Conservation (phyloP, 768 basidiomycete genomes). For the Tylopilus felleus region DNA sequence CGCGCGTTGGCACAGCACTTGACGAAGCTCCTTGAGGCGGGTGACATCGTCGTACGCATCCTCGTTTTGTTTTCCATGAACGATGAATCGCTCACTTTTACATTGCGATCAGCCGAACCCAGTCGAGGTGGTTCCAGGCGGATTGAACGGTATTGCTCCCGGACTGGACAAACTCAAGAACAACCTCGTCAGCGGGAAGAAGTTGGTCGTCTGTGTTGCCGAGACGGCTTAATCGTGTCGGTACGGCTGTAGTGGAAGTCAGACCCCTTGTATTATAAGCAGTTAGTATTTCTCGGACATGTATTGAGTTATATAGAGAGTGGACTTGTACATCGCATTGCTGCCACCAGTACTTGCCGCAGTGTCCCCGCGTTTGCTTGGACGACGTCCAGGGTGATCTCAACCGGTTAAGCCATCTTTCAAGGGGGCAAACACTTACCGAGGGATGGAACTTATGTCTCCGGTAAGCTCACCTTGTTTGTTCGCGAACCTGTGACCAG, state of each 20-base stretch:
- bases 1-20: conserved; percentile 10
- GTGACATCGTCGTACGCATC: conserved; percentile 16
- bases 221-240: conserved; percentile 23
- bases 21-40: conserved; percentile 9
- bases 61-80: background rate
- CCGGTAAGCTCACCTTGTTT: too few relatives aligned
- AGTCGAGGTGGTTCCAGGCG: conserved; percentile 33
- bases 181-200: conserved; percentile 37
- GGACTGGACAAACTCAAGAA: conserved; percentile 34
- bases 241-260: too few relatives aligned
- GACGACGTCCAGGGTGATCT: background rate
- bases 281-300: too few relatives aligned
- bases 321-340: too few relatives aligned
- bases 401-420: too few relatives aligned
- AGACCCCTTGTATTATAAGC: background rate
- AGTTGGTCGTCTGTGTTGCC: conserved; percentile 26
- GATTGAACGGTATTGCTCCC: conserved; percentile 33
- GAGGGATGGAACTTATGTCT: too few relatives aligned
- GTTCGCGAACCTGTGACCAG: too few relatives aligned
- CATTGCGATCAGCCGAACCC: conserved; percentile 12
- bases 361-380: too few relatives aligned
- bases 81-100: background rate
- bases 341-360: too few relatives aligned
- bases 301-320: too few relatives aligned
- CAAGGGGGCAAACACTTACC: too few relatives aligned